A percentile compares a stretch with the other conserved stretches of the same genome.
Evolutionary conservation across 257 asterid genomes (phyloP).

Genomic region (Paulownia fortunei): DNA sequence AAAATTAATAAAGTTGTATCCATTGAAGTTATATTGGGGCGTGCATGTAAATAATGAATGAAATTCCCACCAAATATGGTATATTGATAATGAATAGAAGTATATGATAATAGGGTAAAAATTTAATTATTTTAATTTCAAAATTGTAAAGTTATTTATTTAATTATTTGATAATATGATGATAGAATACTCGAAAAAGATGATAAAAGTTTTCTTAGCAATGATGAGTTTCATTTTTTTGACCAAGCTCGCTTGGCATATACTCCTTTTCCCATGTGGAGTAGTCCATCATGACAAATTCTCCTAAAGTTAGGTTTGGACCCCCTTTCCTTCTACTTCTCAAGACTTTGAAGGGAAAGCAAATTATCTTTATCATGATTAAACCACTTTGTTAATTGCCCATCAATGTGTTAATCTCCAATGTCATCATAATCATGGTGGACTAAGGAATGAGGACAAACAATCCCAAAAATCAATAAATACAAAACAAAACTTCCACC

Average conservation of each 20-base stretch:
- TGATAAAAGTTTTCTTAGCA: background rate
- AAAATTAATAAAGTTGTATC: no score
- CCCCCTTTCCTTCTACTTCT: background rate
- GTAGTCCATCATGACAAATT: conserved; percentile 5
- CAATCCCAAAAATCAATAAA: conserved; percentile 4
- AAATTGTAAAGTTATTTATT: background rate
- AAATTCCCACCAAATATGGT: no score
- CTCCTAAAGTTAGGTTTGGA: background rate
- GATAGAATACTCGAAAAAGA: background rate
- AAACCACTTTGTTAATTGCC: conserved; percentile 1
- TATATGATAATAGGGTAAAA: no score
- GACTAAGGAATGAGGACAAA: conserved; percentile 3
- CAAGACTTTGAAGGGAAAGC: background rate
- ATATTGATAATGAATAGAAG: no score
- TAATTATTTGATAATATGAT: background rate
- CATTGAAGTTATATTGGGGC: no score
- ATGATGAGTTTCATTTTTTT: background rate
- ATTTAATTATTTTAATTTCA: no score
- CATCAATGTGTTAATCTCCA: conserved; percentile 11
- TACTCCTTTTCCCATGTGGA: conserved; percentile 11
- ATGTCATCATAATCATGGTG: conserved; percentile 22
- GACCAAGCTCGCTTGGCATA: conserved; percentile 15
- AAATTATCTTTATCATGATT: background rate
- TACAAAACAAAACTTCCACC: background rate
- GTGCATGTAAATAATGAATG: no score